A percentile compares a stretch with the other conserved stretches of the same genome.
These are phyloP conservation scores for Colletotrichum gigasporum DNA, from an alignment of 2,329 filamentous ascomycete genomes.

Conservation along the genomic window DNA sequence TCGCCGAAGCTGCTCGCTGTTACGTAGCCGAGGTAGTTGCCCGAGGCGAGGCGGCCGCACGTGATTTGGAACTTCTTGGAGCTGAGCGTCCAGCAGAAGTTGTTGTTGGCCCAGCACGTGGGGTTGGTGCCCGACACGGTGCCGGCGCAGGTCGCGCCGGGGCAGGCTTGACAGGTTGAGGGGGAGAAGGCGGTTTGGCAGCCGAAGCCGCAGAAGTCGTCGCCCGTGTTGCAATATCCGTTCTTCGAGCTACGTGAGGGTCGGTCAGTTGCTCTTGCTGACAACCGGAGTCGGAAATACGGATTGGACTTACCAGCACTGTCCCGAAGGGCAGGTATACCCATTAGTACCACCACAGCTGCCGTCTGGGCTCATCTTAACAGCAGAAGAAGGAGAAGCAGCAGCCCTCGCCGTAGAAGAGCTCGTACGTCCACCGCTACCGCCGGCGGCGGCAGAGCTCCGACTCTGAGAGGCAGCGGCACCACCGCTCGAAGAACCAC, in stretches of 20 bases:
- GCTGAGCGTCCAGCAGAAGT: conserved; percentile 15
- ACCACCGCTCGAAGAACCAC: conserved; percentile 6
- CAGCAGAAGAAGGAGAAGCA: conserved; percentile 6
- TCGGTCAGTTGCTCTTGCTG: not conserved
- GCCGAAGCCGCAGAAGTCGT: conserved; percentile 33
- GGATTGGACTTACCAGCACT: conserved; percentile 25
- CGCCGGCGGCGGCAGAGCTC: no score
- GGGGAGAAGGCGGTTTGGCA: conserved; percentile 20
- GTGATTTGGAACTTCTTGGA: conserved; percentile 21
- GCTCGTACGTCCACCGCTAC: no score
- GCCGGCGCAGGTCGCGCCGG: conserved; percentile 7
- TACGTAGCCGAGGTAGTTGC: not conserved
- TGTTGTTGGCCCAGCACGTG: conserved; percentile 10
- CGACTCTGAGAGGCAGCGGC: no score
- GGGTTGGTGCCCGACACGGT: conserved; percentile 6
- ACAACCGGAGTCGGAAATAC: conserved; percentile 6
- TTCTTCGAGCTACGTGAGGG: conserved; percentile 6
- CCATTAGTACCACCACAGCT: conserved; percentile 50
- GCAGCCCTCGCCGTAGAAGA: conserved; percentile 4
- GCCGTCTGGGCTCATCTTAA: conserved; percentile 40
- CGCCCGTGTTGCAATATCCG: conserved; percentile 31
- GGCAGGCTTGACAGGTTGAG: conserved; percentile 3
- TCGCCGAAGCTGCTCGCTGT: conserved; percentile 15
- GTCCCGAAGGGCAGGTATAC: conserved; percentile 45
- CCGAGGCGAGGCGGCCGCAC: conserved; percentile 18